A percentile compares a stretch with the other conserved stretches of the same genome.
These are phyloP conservation scores for Leccinum broughii DNA, from an alignment of 768 basidiomycete species.

Conservation along the genomic window DNA sequence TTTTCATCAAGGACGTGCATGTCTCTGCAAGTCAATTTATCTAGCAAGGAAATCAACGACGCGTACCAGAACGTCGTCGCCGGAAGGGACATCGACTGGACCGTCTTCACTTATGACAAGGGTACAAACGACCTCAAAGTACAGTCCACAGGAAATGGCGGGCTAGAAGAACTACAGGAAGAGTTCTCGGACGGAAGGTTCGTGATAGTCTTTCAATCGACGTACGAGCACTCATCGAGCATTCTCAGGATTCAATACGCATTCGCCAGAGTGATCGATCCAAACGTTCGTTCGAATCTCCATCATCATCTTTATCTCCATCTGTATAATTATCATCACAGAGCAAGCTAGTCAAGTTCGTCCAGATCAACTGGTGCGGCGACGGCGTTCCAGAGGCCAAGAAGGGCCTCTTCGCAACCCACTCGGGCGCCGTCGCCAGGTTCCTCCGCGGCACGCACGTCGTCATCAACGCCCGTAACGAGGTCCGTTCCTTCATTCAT, in stretches of 20 bases:
- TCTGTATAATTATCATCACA: constrained; percentile 27
- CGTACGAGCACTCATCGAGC: constrained; percentile 5
- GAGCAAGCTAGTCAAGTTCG: constrained; percentile 86
- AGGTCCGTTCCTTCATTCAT: constrained; percentile 48
- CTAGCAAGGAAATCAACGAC: constrained; percentile 65
- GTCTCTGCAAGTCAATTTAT: constrained; percentile 81
- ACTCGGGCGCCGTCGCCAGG: constrained; percentile 74
- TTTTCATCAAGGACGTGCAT: constrained; percentile 34
- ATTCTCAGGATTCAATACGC: constrained; percentile 85
- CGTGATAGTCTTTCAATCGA: constrained; percentile 22
- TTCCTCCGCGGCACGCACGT: constrained; percentile 86
- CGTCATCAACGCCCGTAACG: constrained; percentile 82
- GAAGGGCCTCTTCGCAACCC: constrained; percentile 92
- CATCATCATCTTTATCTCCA: background rate
- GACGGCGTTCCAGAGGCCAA: constrained; percentile 92
- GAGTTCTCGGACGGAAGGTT: constrained; percentile 94
- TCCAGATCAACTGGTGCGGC: constrained; percentile 97
- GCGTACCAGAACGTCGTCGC: constrained; percentile 78
- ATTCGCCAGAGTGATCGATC: constrained; percentile 81
- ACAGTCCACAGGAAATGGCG: constrained; percentile 82
- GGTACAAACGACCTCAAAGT: constrained; percentile 86
- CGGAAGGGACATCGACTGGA: constrained; percentile 71
- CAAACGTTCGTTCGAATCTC: constrained; percentile 56
- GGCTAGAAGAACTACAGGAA: constrained; percentile 87
- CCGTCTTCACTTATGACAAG: constrained; percentile 76